Evolutionary conservation across 2,329 filamentous ascomycete genomes (phyloP).

Genomic region (Aspergillus flavus): DNA sequence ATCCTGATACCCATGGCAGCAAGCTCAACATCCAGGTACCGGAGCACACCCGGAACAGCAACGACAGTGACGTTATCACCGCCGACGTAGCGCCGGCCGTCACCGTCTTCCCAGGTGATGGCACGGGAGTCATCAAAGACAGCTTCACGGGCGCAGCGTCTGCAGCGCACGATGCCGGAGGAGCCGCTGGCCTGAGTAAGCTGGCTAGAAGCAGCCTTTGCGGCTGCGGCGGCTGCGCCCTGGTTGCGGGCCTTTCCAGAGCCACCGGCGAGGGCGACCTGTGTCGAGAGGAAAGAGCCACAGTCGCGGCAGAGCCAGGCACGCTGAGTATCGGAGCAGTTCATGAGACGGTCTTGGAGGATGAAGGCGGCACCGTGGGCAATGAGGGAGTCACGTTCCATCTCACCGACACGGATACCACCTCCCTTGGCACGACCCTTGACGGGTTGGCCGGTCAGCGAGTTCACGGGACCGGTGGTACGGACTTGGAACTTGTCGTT

Average conservation of each 20-base stretch:
- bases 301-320: constrained; percentile 88
- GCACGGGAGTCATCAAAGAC: constrained; percentile 68
- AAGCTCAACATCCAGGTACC: constrained; percentile 91
- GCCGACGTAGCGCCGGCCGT: constrained; percentile 80
- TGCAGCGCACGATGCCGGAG: constrained; percentile 71
- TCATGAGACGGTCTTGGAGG: constrained; percentile 91
- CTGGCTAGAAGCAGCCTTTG: constrained; percentile 35
- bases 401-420: constrained; percentile 98
- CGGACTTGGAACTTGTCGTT: constrained; percentile 99
- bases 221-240: constrained; percentile 32
- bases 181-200: constrained; percentile 53
- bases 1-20: constrained; percentile 95
- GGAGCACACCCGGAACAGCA: constrained; percentile 88
- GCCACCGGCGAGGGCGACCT: constrained; percentile 51
- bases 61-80: constrained; percentile 90
- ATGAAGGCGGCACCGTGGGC: constrained; percentile 95
- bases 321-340: constrained; percentile 91
- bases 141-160: constrained; percentile 72
- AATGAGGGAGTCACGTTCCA: constrained; percentile 94
- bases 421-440: constrained; percentile 95
- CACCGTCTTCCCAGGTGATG: constrained; percentile 83
- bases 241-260: constrained; percentile 31
- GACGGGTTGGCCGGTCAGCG: constrained; percentile 91
- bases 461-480: constrained; percentile 89
- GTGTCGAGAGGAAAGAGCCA: constrained; percentile 86